Conservation (phyloP, 352 stramenopile species). For the Globisporangium polare region DNA sequence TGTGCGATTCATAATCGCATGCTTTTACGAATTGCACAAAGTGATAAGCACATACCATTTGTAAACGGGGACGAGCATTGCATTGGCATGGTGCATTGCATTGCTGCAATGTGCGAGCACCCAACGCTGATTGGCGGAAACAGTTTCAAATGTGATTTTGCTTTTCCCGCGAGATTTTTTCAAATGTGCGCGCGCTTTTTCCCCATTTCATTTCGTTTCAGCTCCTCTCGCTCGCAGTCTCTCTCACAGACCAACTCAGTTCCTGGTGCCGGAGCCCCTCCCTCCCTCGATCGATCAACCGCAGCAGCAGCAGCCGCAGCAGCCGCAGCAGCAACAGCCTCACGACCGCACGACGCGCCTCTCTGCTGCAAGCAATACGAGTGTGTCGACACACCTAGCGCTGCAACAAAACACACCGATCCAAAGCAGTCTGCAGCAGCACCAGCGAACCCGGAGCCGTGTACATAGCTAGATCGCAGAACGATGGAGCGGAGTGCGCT, state of each 20-base stretch:
- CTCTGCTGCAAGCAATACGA: background rate
- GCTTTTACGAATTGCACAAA: too few species aligned
- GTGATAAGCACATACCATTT: too few species aligned
- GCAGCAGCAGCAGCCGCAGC: background rate
- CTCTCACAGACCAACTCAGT: conserved; percentile 7
- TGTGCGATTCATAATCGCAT: too few species aligned
- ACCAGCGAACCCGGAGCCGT: background rate
- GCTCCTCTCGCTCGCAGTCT: background rate
- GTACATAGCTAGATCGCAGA: background rate
- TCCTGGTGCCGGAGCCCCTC: background rate
- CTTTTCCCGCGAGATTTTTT: conserved; percentile 15
- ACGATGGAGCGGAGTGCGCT: conserved; percentile 32
- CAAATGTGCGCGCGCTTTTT: conserved; percentile 16
- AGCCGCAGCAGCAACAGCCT: too few species aligned
- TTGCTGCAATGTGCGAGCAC: conserved; percentile 8
- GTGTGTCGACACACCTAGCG: too few species aligned
- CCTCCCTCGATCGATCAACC: conserved; percentile 1
- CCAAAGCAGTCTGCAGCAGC: background rate
- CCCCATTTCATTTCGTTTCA: conserved; percentile 1
- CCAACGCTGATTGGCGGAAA: conserved; percentile 29
- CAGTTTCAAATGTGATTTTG: conserved; percentile 7
- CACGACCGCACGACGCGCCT: background rate
- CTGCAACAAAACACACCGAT: background rate
- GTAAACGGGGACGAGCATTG: too few species aligned
- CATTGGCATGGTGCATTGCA: too few species aligned